These are phyloP conservation scores for Phalaenopsis hybrid DNA, from an alignment of 116 monocot genomes.

Conservation along the genomic window DNA sequence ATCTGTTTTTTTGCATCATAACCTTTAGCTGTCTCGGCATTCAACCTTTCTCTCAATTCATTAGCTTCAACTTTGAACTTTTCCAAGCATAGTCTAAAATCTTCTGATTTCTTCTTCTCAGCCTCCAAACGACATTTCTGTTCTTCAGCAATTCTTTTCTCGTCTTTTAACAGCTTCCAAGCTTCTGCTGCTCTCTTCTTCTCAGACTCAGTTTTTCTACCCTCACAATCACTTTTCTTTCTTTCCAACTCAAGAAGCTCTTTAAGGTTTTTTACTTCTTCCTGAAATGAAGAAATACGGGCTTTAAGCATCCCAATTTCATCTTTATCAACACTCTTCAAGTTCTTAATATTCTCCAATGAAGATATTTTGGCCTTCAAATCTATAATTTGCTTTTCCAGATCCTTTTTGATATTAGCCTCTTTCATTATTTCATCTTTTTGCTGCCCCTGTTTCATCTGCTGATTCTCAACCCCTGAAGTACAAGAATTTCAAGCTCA, in stretches of 20 bases:
- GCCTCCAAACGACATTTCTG: constrained; percentile 23
- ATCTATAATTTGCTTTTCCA: constrained; percentile 61
- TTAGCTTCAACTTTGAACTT: constrained; percentile 45
- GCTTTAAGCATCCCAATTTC: constrained; percentile 19
- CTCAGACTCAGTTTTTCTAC: constrained; percentile 35
- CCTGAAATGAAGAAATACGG: constrained; percentile 23
- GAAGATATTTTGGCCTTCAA: constrained; percentile 53
- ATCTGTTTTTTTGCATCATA: constrained; percentile 34
- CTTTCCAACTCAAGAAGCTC: constrained; percentile 57
- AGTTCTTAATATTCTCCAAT: constrained; percentile 21
- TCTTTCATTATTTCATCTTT: constrained; percentile 43
- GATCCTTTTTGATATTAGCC: constrained; percentile 18
- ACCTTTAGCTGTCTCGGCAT: constrained; percentile 30
- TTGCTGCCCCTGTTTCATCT: constrained; percentile 20
- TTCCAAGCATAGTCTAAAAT: constrained; percentile 38
- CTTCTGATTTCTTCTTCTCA: constrained; percentile 53
- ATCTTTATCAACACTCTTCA: constrained; percentile 15
- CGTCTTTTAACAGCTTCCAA: constrained; percentile 14
- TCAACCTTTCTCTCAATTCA: constrained; percentile 42
- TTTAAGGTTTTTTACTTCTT: constrained; percentile 57
- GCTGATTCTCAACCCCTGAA: constrained; percentile 40
- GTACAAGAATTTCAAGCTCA: constrained; percentile 1
- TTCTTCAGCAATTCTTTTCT: constrained; percentile 30
- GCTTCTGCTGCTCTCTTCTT: constrained; percentile 36
- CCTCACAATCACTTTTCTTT: constrained; percentile 39